Evolutionary conservation across 495 filamentous ascomycete genomes (phyloP), one percentile per base, ranked within the genome.

Genomic region (Talaromyces proteolyticus): DNA sequence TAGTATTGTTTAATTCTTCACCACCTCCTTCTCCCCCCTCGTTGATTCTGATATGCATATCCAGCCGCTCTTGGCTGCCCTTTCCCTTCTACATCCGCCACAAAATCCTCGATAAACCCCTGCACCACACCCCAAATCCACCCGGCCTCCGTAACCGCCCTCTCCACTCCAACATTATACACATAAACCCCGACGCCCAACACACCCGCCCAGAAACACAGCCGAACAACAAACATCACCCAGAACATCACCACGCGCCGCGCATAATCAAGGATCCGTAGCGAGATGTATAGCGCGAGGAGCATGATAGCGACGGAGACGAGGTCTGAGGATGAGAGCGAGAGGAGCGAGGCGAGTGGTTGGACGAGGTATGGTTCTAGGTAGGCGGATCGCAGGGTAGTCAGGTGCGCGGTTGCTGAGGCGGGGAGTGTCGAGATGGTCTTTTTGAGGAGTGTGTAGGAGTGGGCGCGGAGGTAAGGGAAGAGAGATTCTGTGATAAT

Each of bases 161-260:
- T 73, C 61, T 83, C 86, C 49, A 81, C 44, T 0, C 89, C 89
- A 11, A 82, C 65, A 48, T 73, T 73, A 63, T 77, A 91, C 11
- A 88, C 69, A 50, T 78, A 78, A 29, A 75, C 64, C 0, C 66
- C 74, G 1, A 79, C 3, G 0, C 68, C 67, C 16, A 72, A 64
- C 11, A 90, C 24, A 2, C 59, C 53, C 0, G 66, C 74, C 78
- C 80, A 93, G 42, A 88, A 78, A 0, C 76, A 50, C 39, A 89
- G 16, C 23, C 75, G 61, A 49, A 86, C 58, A 5, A 69, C 73
- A 42, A 92, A 58, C 37, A 70, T 60, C n/a, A 87, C 74, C 81
- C 88, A 89, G 63, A 79, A 92, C 59, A 89, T 71, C 47, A 94
- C 66, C 2, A 87, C 64, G 29, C 86, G 75, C 42, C 79, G 79